Conservation (phyloP, 352 stramenopile species). For the Pythium aphanidermatum region DNA sequence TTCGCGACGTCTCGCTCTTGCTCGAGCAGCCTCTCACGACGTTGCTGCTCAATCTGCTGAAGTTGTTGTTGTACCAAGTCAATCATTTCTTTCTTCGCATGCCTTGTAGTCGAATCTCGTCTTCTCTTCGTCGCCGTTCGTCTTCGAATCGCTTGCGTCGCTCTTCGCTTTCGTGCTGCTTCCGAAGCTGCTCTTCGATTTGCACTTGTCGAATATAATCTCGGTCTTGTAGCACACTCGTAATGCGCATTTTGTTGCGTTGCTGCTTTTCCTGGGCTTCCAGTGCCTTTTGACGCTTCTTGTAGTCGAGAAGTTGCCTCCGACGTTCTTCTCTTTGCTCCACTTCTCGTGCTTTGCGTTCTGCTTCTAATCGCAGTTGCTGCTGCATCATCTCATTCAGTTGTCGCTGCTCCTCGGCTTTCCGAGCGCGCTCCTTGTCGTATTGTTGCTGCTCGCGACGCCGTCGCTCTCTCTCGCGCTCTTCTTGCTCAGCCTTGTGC, state of each 20-base stretch:
- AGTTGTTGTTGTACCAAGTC: slow-evolving; percentile 56
- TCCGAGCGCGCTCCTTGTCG: slow-evolving; percentile 44
- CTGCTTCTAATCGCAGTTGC: too few relatives aligned
- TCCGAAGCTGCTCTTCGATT: slow-evolving; percentile 41
- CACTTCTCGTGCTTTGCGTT: too few relatives aligned
- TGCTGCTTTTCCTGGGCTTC: slow-evolving; percentile 55
- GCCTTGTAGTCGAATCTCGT: slow-evolving; percentile 37
- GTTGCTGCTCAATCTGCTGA: slow-evolving; percentile 42
- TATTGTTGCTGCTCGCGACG: slow-evolving; percentile 33
- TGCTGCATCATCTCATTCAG: slow-evolving; percentile 46
- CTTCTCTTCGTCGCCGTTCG: slow-evolving; percentile 28
- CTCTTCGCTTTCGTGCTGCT: slow-evolving; percentile 57
- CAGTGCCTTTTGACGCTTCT: slow-evolving; percentile 33
- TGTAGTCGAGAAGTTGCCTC: slow-evolving; percentile 36
- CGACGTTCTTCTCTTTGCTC: slow-evolving; percentile 39
- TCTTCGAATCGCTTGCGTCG: slow-evolving; percentile 28
- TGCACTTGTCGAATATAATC: slow-evolving; percentile 41
- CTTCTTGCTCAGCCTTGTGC: slow-evolving; percentile 36
- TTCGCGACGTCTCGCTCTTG: slow-evolving; percentile 42
- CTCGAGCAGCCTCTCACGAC: slow-evolving; percentile 35
- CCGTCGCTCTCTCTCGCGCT: slow-evolving; percentile 45
- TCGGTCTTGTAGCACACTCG: slow-evolving; percentile 52
- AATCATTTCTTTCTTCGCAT: slow-evolving; percentile 59
- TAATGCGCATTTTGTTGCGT: slow-evolving; percentile 61
- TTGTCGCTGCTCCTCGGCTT: slow-evolving; percentile 48